A percentile compares a stretch with the other conserved stretches of the same genome.
These are phyloP conservation scores for Arabis hirsuta DNA, from an alignment of 345 rosid species.

Conservation along the genomic window DNA sequence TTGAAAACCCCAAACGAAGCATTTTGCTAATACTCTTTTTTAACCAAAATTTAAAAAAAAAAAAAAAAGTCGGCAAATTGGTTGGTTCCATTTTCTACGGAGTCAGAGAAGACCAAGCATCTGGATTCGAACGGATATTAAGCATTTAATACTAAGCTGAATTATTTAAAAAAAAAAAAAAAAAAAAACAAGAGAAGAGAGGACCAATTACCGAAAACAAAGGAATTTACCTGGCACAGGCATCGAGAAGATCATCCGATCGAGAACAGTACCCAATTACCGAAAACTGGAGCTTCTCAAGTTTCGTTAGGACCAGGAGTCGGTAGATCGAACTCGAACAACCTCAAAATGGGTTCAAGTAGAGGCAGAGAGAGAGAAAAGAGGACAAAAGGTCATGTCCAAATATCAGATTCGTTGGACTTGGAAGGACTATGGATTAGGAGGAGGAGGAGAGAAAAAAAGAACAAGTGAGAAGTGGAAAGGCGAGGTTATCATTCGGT, in stretches of 20 bases:
- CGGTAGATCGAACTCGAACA: constrained; percentile 46
- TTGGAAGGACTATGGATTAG: constrained; percentile 27
- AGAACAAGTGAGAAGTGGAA: not conserved
- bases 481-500: constrained; percentile 28
- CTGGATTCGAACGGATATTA: constrained; percentile 30
- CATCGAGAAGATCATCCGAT: constrained; percentile 40
- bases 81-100: constrained; percentile 42
- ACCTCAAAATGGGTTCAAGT: constrained; percentile 10
- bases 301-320: constrained; percentile 37
- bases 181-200: too few species aligned
- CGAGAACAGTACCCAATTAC: not conserved
- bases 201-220: not conserved
- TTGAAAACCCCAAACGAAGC: not conserved
- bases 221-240: constrained; percentile 33
- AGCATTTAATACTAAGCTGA: constrained; percentile 15
- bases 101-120: constrained; percentile 38
- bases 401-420: constrained; percentile 42
- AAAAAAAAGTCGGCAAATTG: constrained; percentile 21
- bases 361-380: constrained; percentile 26
- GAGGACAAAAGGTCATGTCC: constrained; percentile 25
- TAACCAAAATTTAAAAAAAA: not conserved
- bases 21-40: not conserved
- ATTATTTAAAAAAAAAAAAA: too few species aligned
- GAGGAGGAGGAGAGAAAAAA: not conserved
- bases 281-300: constrained; percentile 6